Conservation (phyloP, 352 stramenopile species). For the Globisporangium mamillatum region DNA sequence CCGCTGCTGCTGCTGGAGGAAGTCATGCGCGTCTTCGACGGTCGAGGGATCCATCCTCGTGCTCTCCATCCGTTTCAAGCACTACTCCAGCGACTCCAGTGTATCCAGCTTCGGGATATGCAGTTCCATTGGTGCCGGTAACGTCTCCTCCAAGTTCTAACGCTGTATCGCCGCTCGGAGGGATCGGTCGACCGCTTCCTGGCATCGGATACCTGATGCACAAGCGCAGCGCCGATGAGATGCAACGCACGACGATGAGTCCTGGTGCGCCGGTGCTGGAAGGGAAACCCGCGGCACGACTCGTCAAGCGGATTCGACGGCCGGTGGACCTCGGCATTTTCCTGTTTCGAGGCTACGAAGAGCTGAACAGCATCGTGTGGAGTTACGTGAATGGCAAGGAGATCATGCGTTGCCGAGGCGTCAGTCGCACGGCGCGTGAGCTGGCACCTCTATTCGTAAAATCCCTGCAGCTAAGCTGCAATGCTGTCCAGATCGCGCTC, state of each 20-base stretch:
- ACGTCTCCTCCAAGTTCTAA: slow-evolving; percentile 1
- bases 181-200: slow-evolving; percentile 21
- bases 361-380: slow-evolving; percentile 74
- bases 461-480: slow-evolving; percentile 79
- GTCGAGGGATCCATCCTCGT: not conserved
- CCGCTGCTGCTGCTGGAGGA: not conserved
- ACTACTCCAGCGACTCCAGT: not conserved
- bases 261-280: slow-evolving; percentile 20
- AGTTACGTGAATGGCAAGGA: slow-evolving; percentile 73
- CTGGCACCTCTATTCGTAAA: slow-evolving; percentile 62
- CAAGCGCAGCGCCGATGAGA: slow-evolving; percentile 37
- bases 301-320: slow-evolving; percentile 16
- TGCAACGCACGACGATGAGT: slow-evolving; percentile 33
- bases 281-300: slow-evolving; percentile 13
- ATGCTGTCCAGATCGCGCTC: slow-evolving; percentile 61
- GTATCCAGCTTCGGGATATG: not conserved
- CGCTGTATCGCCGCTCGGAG: slow-evolving; percentile 2
- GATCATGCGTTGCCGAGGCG: slow-evolving; percentile 65
- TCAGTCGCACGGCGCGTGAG: slow-evolving; percentile 43
- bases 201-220: slow-evolving; percentile 35
- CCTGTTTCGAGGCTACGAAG: slow-evolving; percentile 60
- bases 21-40: not conserved
- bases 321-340: slow-evolving; percentile 36
- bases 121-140: not conserved
- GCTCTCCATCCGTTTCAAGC: not conserved